These are phyloP conservation scores for Setaria viridis DNA, from an alignment of 202 grass and related monocot genomes.

Conservation along the genomic window DNA sequence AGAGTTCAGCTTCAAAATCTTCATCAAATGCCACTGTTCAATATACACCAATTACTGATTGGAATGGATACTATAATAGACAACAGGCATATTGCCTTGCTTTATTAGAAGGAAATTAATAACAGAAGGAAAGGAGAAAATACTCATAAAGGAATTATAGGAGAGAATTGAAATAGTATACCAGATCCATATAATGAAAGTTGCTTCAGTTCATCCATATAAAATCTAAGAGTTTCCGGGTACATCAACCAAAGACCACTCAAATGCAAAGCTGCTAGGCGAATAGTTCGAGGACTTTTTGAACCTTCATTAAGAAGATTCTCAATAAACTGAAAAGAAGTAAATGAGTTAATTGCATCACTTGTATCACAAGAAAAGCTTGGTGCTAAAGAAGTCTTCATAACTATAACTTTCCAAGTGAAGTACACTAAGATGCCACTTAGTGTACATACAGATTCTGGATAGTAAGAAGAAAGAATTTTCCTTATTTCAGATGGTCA, in stretches of 20 bases:
- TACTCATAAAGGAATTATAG: constrained; percentile 33
- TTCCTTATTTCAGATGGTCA: background rate
- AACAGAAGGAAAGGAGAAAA: constrained; percentile 7
- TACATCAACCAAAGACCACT: constrained; percentile 88
- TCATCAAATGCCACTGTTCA: constrained; percentile 93
- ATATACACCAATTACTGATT: constrained; percentile 34
- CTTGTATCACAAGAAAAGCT: constrained; percentile 24
- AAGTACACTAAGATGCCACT: constrained; percentile 5
- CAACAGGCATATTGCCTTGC: constrained; percentile 18
- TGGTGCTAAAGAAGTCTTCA: constrained; percentile 18
- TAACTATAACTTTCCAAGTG: background rate
- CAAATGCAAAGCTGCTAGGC: constrained; percentile 88
- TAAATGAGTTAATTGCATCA: constrained; percentile 20
- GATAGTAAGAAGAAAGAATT: background rate
- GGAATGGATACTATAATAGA: constrained; percentile 35
- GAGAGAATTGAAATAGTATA: constrained; percentile 43
- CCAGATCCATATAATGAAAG: constrained; percentile 97
- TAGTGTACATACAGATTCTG: background rate
- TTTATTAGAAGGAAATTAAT: constrained; percentile 6
- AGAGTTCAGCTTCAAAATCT: constrained; percentile 97
- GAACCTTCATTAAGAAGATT: constrained; percentile 87
- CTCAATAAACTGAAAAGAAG: constrained; percentile 74
- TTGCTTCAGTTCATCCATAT: constrained; percentile 88
- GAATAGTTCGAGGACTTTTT: constrained; percentile 93
- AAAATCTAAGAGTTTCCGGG: constrained; percentile 82